Base-by-base conservation (phyloP, 2,329 filamentous ascomycete genomes). In the Penicillium olsonii region DNA sequence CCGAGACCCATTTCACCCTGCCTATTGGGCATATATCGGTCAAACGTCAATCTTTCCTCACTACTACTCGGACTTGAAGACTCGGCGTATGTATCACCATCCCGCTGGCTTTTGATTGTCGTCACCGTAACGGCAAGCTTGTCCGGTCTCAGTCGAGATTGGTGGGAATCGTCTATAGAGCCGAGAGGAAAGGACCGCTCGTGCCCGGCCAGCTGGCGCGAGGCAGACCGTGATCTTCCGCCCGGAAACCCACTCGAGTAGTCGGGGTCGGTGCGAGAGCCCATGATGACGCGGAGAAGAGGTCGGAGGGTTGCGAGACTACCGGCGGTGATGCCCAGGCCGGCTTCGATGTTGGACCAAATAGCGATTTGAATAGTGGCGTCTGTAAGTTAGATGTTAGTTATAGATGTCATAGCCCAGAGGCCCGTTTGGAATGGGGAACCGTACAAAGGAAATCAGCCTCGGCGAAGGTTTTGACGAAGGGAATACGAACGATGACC, bases 221-320 rank as follows among this genome's bases (percentile, higher is more conserved):
- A 64, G 4, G 41, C 48, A 5, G 56, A 60, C 17, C 35, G 35
- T 29, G 47, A 49, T 15, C 35, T 27, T 10, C 22, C 42, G 1
- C 50, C 48, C 3, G 61, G 61, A 19, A 62, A 61, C 0, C 61
- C 58, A 7, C 57, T 48, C 3, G 54, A 48, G 46, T 63, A 60
- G 4, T 57, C 43, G n/a, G 45, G 49, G 24, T 57, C 55, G 24
- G 54, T 39, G 27, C 37, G 39, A 3, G 60, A 57, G 14, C 64
- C 61, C 11, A 61, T 54, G 38, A 64, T 55, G 29, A 68, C 27
- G 15, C 67, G 73, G 9, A 80, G 62, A 0, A 81, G 68, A 0
- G 78, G 78, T 2, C 76, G 72, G 1, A 79, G 67, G 0, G 75
- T 78, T 10, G 76, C 76, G 12, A 79, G 68, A 53, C 70, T 74